Conservation (phyloP, 108 stramenopile genomes). For the Pelagomonas calceolata region DNA sequence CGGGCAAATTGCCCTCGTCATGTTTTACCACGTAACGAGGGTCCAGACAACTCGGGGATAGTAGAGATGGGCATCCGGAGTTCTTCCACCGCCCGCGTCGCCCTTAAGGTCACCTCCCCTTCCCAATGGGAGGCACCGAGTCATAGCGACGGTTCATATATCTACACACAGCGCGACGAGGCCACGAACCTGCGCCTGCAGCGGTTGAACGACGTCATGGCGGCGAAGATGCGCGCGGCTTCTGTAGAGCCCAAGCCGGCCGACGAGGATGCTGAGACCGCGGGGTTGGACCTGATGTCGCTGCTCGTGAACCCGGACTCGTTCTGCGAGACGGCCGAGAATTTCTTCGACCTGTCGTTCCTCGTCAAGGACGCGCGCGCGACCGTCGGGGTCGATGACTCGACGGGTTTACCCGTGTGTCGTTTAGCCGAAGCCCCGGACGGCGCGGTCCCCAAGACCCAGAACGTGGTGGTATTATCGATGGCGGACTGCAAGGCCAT, state of each 20-base stretch:
- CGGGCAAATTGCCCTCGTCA: too few relatives aligned
- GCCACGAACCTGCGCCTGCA: background rate
- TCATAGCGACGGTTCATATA: too few relatives aligned
- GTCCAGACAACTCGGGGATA: too few relatives aligned
- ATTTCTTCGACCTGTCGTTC: conserved; percentile 10
- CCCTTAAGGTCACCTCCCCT: too few relatives aligned
- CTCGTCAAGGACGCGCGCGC: conserved; percentile 6
- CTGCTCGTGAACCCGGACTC: conserved; percentile 1
- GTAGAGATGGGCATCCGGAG: too few relatives aligned
- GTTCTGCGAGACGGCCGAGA: conserved; percentile 8
- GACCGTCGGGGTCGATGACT: background rate
- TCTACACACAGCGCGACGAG: background rate
- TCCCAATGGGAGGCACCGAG: too few relatives aligned
- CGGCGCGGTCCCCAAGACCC: background rate
- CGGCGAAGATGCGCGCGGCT: background rate
- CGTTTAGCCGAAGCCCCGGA: background rate
- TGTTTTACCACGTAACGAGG: too few relatives aligned
- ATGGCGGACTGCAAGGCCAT: background rate
- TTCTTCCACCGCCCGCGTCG: too few relatives aligned
- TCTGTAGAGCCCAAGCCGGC: background rate
- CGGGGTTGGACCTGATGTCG: background rate
- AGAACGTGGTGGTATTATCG: background rate
- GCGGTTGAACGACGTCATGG: background rate
- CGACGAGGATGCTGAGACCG: too few relatives aligned
- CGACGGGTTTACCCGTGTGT: background rate